phyloP scores from a whole-genome alignment of 2,329 filamentous ascomycete species.

The Fusarium sp. region DNA sequence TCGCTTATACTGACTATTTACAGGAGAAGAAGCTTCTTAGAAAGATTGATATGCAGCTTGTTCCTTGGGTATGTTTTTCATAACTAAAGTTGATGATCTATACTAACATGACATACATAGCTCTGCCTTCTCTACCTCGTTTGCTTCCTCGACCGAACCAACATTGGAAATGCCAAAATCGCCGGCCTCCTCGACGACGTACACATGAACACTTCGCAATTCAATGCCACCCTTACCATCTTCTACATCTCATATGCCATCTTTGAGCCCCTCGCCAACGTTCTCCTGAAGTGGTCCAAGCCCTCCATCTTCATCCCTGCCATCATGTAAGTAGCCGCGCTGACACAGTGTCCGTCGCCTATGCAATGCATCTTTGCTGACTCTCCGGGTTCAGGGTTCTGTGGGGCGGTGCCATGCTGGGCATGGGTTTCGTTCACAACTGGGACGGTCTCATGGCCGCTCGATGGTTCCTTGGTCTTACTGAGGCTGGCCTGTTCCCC shows the following conservation, averaged over 20 bases:
- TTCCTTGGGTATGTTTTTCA: conserved; percentile 62
- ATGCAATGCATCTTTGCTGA: conserved; percentile 28
- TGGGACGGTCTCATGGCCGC: conserved; percentile 74
- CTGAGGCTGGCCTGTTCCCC: conserved; percentile 80
- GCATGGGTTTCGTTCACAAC: conserved; percentile 73
- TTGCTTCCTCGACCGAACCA: conserved; percentile 80
- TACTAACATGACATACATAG: conserved; percentile 41
- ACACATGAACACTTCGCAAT: conserved; percentile 70
- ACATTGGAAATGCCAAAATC: conserved; percentile 78
- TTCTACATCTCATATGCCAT: conserved; percentile 89
- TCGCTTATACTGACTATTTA: conserved; percentile 13
- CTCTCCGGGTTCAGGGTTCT: conserved; percentile 55
- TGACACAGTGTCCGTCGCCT: background rate
- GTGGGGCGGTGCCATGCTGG: conserved; percentile 77
- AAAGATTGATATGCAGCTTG: conserved; percentile 69
- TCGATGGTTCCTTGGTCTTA: conserved; percentile 77
- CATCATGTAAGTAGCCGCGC: conserved; percentile 72
- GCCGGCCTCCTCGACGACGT: conserved; percentile 66
- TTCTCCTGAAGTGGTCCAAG: conserved; percentile 79
- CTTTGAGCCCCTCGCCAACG: conserved; percentile 82
- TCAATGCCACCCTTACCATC: conserved; percentile 80
- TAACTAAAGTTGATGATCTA: background rate
- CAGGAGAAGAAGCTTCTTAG: conserved; percentile 71
- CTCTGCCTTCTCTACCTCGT: conserved; percentile 79
- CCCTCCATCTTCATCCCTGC: conserved; percentile 83